A percentile compares a stretch with the other conserved stretches of the same genome.
phyloP scores from a whole-genome alignment of 202 grass and related monocot genomes.

The Cymbopogon flexuosus region DNA sequence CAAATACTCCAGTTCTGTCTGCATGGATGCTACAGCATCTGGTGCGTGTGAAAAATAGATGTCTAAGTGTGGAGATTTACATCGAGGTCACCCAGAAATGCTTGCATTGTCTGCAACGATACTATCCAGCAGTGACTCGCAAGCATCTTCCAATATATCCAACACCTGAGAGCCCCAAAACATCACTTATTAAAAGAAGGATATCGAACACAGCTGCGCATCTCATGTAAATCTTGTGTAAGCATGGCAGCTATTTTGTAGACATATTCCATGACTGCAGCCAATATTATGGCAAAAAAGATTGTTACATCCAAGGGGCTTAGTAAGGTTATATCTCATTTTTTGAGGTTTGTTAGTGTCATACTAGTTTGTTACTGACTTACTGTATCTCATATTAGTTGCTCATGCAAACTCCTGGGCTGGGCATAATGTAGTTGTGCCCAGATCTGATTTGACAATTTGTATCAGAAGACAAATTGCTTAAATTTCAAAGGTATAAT shows the following conservation, averaged over 20 bases:
- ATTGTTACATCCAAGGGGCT: background rate
- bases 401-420: background rate
- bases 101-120: conserved; percentile 47
- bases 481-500: background rate
- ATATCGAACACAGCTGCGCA: background rate
- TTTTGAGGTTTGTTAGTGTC: background rate
- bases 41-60: background rate
- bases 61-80: background rate
- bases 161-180: conserved; percentile 52
- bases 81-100: conserved; percentile 33
- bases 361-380: background rate
- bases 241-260: background rate
- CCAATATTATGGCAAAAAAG: background rate
- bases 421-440: background rate
- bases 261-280: background rate
- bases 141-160: conserved; percentile 90
- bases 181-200: background rate
- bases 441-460: background rate
- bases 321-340: background rate
- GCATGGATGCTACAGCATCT: background rate
- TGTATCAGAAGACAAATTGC: background rate
- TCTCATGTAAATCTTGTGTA: background rate
- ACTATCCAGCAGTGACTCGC: conserved; percentile 63
- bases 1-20: background rate
- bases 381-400: background rate